Percentiles rank a stretch among this genome's conserved stretches.
phyloP scores from a whole-genome alignment of 805 yeast species.

The Nakazawaea laoshanensis region DNA sequence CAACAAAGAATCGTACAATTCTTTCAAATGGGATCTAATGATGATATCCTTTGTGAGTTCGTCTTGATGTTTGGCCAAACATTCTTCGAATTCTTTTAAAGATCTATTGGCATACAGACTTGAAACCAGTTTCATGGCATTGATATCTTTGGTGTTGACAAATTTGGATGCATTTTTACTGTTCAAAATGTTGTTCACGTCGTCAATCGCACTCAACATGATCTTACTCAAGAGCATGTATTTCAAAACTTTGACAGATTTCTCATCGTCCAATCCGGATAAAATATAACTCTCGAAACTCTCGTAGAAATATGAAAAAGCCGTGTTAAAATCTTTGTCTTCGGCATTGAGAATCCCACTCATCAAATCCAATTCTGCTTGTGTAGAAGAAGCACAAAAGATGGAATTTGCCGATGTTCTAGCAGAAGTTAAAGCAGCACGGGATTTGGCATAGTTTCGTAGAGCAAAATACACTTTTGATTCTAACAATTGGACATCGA shows the following conservation, averaged over 20 bases:
- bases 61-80: slow-evolving; percentile 56
- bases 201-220: slow-evolving; percentile 84
- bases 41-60: slow-evolving; percentile 84
- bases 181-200: slow-evolving; percentile 67
- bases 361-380: slow-evolving; percentile 92
- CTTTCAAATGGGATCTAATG: slow-evolving; percentile 85
- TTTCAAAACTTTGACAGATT: slow-evolving; percentile 71
- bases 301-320: slow-evolving; percentile 91
- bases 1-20: slow-evolving; percentile 84
- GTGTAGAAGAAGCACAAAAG: slow-evolving; percentile 87
- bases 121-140: slow-evolving; percentile 93
- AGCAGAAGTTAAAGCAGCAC: slow-evolving; percentile 90
- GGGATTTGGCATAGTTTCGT: slow-evolving; percentile 83
- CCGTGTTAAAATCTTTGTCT: slow-evolving; percentile 93
- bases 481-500: slow-evolving; percentile 91
- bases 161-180: slow-evolving; percentile 44
- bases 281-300: slow-evolving; percentile 83
- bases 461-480: slow-evolving; percentile 85
- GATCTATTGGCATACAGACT: slow-evolving; percentile 86
- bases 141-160: slow-evolving; percentile 70
- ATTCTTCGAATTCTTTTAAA: slow-evolving; percentile 82
- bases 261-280: slow-evolving; percentile 30
- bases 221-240: slow-evolving; percentile 90
- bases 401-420: slow-evolving; percentile 96
- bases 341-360: slow-evolving; percentile 94